phyloP scores from a whole-genome alignment of 2,329 filamentous ascomycete genomes.

The Diaporthe capsici region DNA sequence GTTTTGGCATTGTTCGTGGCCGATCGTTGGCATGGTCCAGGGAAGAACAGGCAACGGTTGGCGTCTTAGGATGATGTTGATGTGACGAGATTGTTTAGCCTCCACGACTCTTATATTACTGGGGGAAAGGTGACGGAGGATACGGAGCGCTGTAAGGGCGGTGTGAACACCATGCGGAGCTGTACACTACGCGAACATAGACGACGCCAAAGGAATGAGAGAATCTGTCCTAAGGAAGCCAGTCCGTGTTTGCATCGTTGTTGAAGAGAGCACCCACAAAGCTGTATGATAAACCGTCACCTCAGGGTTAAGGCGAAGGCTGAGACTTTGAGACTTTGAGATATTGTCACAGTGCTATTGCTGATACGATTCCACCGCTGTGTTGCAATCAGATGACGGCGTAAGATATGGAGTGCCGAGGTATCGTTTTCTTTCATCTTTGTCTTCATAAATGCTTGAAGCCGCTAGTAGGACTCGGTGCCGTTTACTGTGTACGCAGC shows the following conservation, averaged over 20 bases:
- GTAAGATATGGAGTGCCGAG: too few relatives aligned
- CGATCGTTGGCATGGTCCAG: slow-evolving; percentile 39
- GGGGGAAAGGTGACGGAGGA: slow-evolving; percentile 10
- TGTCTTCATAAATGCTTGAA: not conserved
- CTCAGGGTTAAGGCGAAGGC: not conserved
- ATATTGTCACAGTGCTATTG: not conserved
- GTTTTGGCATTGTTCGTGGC: slow-evolving; percentile 43
- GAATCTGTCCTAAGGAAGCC: slow-evolving; percentile 11
- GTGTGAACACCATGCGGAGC: slow-evolving; percentile 17
- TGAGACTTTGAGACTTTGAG: too few relatives aligned
- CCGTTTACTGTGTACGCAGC: not conserved
- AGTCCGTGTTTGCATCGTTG: not conserved
- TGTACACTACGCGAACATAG: slow-evolving; percentile 39
- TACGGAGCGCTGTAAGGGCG: slow-evolving; percentile 16
- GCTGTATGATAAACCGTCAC: not conserved
- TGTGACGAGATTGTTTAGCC: slow-evolving; percentile 37
- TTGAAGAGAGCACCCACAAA: not conserved
- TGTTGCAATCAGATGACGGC: not conserved
- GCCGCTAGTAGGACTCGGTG: not conserved
- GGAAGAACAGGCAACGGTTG: slow-evolving; percentile 37
- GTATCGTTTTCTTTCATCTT: not conserved
- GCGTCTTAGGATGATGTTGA: slow-evolving; percentile 37
- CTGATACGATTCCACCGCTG: not conserved
- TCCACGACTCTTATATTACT: slow-evolving; percentile 16
- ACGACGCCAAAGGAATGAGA: slow-evolving; percentile 32